Conservation (phyloP, 768 basidiomycete species). For the Cystobasidium tubakii region DNA sequence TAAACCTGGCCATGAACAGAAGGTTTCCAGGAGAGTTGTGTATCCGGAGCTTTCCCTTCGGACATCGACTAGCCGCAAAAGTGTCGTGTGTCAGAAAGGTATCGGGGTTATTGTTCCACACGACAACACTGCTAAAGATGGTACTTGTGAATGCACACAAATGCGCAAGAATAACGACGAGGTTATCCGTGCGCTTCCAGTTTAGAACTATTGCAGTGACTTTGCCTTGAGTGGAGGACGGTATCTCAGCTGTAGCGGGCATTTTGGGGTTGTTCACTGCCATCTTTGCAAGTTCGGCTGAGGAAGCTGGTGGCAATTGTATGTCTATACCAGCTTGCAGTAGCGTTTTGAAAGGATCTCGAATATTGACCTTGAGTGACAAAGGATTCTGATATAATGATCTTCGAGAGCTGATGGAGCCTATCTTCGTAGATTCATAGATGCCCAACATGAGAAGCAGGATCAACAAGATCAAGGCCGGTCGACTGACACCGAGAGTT, state of each 20-base stretch:
- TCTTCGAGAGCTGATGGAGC: neutral
- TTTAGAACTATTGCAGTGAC: conserved; percentile 54
- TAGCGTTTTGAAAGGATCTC: conserved; percentile 20
- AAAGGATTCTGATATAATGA: neutral
- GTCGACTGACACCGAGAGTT: neutral
- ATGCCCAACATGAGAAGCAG: conserved; percentile 1
- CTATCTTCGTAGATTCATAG: neutral
- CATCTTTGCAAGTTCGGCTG: neutral
- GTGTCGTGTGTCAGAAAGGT: conserved; percentile 30
- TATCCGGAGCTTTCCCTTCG: conserved; percentile 37
- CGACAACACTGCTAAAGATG: conserved; percentile 33
- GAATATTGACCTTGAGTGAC: neutral
- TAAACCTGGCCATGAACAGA: conserved; percentile 42
- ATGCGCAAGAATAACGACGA: conserved; percentile 55
- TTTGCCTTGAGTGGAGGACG: neutral
- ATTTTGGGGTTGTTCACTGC: neutral
- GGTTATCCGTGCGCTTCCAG: conserved; percentile 64
- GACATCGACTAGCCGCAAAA: conserved; percentile 33
- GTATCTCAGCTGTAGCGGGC: conserved; percentile 23
- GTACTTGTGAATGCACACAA: conserved; percentile 39
- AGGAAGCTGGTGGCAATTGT: neutral
- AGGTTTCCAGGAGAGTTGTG: conserved; percentile 43
- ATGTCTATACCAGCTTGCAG: conserved; percentile 13
- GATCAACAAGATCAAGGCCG: neutral
- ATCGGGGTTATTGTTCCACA: conserved; percentile 46